Percentiles rank a stretch among this genome's conserved stretches.
phyloP scores from a whole-genome alignment of 208 protist genomes.

The Borovskyia barvae region DNA sequence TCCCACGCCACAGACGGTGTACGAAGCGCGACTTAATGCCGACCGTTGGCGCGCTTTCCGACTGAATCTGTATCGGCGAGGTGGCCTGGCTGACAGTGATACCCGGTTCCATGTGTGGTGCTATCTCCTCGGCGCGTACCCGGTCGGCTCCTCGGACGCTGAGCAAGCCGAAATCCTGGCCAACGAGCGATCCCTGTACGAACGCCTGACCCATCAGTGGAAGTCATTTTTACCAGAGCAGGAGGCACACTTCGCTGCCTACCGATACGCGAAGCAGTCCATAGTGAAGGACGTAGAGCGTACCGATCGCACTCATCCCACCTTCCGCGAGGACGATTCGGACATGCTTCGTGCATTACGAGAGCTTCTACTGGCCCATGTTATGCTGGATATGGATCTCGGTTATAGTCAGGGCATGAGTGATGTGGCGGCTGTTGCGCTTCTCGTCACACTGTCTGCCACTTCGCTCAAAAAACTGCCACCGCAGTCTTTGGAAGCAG shows the following conservation, averaged over 20 bases:
- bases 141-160: constrained; percentile 20
- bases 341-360: constrained; percentile 50
- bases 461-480: background rate
- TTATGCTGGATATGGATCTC: constrained; percentile 91
- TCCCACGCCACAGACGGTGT: no score
- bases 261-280: constrained; percentile 46
- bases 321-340: constrained; percentile 45
- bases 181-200: constrained; percentile 50
- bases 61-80: constrained; percentile 24
- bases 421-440: constrained; percentile 69
- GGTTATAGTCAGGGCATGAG: constrained; percentile 92
- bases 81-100: constrained; percentile 8
- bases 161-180: constrained; percentile 30
- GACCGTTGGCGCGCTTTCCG: constrained; percentile 22
- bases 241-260: constrained; percentile 54
- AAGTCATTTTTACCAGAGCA: constrained; percentile 66
- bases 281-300: constrained; percentile 89
- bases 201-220: constrained; percentile 70
- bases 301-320: constrained; percentile 63
- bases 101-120: constrained; percentile 79
- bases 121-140: constrained; percentile 67
- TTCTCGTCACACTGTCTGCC: constrained; percentile 50
- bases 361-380: constrained; percentile 80
- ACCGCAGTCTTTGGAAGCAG: constrained; percentile 25
- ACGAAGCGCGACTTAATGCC: constrained; percentile 4